Base-by-base conservation (phyloP, 129 eudicot genomes). In the Apium graveolens region DNA sequence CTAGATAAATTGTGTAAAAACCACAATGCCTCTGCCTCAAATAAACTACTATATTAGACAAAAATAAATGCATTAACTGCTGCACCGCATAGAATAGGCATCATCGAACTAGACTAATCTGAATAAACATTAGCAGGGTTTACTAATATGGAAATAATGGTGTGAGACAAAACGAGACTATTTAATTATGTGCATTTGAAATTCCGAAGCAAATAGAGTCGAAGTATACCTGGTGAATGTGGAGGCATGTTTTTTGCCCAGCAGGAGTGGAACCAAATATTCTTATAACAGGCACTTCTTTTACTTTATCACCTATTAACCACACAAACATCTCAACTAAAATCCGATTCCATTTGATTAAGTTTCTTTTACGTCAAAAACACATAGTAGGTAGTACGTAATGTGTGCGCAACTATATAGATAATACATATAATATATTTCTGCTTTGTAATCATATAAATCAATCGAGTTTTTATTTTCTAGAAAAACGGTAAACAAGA, bases 231-330 rank as follows among this genome's bases (percentile, higher is more conserved):
- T 81, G 81, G 81, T 95, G 98, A 75, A 95, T 76, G 83, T 95
- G 98, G 85, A 91, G 85, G 82, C 98, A 95, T 70, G 97, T 87
- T 82, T 95, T 95, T 85, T 95, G 98, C 66, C 96, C 98, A 79
- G 89, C 91, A n/a, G 98, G 96, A 46, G 98, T 95, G 0, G 98
- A 87, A 11, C 98, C 98, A 35, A 88, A 95, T 26, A 95, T 83
- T 83, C 98, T 87, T 82, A 95, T 92, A 80, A 91, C 97, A 31
- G 98, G 98, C 81, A 95, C 97, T 84, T 95, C 96, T 55, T 86
- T 92, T 80, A 95, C 97, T 81, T 85, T 92, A 80, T 91, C 97
- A 77, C 98, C 98, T 95, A 81, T 81, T 8, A 48, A 35, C 27
- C 41, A 4, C 39, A 26, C 3, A 48, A 70, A 2, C 5, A 16